Percentiles rank a stretch among this genome's conserved stretches.
Conservation (phyloP, 169 alveolate genomes). For the Plasmodium vivax region DNA sequence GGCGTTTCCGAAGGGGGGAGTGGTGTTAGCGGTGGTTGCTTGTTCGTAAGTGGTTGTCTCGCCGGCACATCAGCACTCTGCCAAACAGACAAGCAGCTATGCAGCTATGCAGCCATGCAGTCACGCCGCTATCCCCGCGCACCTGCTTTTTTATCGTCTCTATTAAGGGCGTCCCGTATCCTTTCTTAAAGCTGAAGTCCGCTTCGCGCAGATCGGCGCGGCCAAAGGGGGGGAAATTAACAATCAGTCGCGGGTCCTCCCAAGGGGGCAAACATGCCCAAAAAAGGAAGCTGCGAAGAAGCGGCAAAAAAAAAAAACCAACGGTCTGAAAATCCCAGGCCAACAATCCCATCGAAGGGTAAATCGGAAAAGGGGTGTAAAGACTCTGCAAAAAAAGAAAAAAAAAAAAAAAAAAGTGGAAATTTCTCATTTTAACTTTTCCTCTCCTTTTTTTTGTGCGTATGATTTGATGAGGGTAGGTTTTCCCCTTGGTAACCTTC, state of each 20-base stretch:
- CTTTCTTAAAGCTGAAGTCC: slow-evolving; percentile 38
- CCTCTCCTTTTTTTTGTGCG: neutral
- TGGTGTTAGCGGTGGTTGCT: neutral
- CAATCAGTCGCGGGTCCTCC: neutral
- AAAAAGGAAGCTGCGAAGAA: neutral
- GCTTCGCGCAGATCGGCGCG: slow-evolving; percentile 10
- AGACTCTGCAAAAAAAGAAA: slow-evolving; percentile 79
- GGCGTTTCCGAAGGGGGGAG: neutral
- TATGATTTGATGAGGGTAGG: neutral
- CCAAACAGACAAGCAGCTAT: neutral
- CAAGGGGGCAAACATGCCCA: neutral
- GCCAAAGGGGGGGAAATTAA: neutral
- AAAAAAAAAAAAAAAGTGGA: neutral
- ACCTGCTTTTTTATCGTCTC: slow-evolving; percentile 84
- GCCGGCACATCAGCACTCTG: neutral
- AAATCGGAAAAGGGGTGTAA: slow-evolving; percentile 90
- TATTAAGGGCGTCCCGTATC: slow-evolving; percentile 77
- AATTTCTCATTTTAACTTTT: no score
- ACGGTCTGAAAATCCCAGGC: slow-evolving; percentile 93
- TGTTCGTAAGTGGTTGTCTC: neutral
- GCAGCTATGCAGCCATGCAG: neutral
- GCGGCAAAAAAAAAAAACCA: neutral
- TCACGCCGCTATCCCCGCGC: neutral
- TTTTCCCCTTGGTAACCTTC: slow-evolving; percentile 76
- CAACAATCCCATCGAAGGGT: slow-evolving; percentile 95